These are phyloP conservation scores for Fusarium subglutinans DNA, from an alignment of 2,329 filamentous ascomycete genomes.

Conservation along the genomic window DNA sequence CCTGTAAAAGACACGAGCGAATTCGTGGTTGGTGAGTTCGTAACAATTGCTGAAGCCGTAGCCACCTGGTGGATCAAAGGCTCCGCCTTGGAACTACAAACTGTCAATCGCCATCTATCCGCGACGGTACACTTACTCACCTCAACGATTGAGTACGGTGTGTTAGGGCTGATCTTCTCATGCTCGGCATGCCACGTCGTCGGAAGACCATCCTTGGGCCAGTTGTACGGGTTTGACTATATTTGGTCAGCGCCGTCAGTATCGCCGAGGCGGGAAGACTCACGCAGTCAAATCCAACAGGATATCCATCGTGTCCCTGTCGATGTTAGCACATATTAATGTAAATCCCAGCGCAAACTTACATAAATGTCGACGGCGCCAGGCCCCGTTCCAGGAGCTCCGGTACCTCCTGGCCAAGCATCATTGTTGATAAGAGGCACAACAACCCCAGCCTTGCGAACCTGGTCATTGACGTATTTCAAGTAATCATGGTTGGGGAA, in stretches of 20 bases:
- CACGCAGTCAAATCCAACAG: slow-evolving; percentile 66
- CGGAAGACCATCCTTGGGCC: slow-evolving; percentile 42
- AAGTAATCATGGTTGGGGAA: slow-evolving; percentile 77
- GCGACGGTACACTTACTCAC: not conserved
- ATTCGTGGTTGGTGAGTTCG: slow-evolving; percentile 74
- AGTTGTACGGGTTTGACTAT: slow-evolving; percentile 58
- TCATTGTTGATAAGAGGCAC: slow-evolving; percentile 83
- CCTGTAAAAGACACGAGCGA: slow-evolving; percentile 82
- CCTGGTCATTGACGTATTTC: slow-evolving; percentile 74
- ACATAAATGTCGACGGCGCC: slow-evolving; percentile 68
- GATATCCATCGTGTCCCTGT: slow-evolving; percentile 71
- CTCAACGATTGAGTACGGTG: slow-evolving; percentile 68
- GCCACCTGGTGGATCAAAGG: slow-evolving; percentile 80
- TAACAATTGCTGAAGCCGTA: slow-evolving; percentile 74
- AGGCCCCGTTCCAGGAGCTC: slow-evolving; percentile 68
- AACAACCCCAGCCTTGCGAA: slow-evolving; percentile 72
- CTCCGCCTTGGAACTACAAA: slow-evolving; percentile 71
- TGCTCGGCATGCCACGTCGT: slow-evolving; percentile 66
- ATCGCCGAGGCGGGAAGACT: accelerated
- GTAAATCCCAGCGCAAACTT: not conserved
- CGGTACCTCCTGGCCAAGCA: slow-evolving; percentile 66
- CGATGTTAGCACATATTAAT: accelerated
- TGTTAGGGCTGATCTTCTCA: slow-evolving; percentile 68
- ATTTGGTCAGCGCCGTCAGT: not conserved
- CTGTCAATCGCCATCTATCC: not conserved